Percentiles rank a stretch among this genome's conserved stretches.
Evolutionary conservation across 192 early-diverging fungal genomes (phyloP).

Genomic region (Umbelopsis sp.): DNA sequence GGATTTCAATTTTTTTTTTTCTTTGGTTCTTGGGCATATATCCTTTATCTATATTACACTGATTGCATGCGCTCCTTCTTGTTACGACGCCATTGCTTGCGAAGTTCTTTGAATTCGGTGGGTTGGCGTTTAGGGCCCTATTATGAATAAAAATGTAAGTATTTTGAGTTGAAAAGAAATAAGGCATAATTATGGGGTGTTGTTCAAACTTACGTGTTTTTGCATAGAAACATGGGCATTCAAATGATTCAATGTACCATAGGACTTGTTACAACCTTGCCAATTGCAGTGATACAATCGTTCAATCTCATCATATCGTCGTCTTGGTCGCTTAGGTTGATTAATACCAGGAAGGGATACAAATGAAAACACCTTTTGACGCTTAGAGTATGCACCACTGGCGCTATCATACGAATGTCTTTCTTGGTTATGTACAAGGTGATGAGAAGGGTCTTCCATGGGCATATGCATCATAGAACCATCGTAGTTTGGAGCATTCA

Average conservation of each 20-base stretch:
- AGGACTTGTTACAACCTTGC: slow-evolving; percentile 58
- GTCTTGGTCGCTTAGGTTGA: slow-evolving; percentile 58
- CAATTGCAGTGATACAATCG: slow-evolving; percentile 62
- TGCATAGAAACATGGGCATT: slow-evolving; percentile 74
- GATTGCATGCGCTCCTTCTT: slow-evolving; percentile 44
- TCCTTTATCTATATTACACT: slow-evolving; percentile 7
- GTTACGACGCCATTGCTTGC: slow-evolving; percentile 57
- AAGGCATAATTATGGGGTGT: neutral
- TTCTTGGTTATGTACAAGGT: slow-evolving; percentile 15
- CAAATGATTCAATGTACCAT: slow-evolving; percentile 68
- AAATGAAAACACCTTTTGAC: slow-evolving; percentile 53
- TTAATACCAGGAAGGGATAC: slow-evolving; percentile 56
- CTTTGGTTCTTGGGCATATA: neutral
- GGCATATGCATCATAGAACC: slow-evolving; percentile 12
- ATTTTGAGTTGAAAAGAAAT: neutral
- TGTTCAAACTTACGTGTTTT: slow-evolving; percentile 59
- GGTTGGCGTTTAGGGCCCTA: slow-evolving; percentile 36
- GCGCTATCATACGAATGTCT: slow-evolving; percentile 6
- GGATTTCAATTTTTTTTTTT: too few relatives aligned
- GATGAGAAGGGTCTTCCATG: slow-evolving; percentile 1
- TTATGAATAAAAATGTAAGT: neutral
- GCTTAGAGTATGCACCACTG: slow-evolving; percentile 22
- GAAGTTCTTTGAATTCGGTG: slow-evolving; percentile 59
- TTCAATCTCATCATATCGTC: slow-evolving; percentile 68
- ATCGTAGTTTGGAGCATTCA: slow-evolving; percentile 5